Conservation (phyloP, 306 rosid genomes). For the Vigna reflexopilosa region DNA sequence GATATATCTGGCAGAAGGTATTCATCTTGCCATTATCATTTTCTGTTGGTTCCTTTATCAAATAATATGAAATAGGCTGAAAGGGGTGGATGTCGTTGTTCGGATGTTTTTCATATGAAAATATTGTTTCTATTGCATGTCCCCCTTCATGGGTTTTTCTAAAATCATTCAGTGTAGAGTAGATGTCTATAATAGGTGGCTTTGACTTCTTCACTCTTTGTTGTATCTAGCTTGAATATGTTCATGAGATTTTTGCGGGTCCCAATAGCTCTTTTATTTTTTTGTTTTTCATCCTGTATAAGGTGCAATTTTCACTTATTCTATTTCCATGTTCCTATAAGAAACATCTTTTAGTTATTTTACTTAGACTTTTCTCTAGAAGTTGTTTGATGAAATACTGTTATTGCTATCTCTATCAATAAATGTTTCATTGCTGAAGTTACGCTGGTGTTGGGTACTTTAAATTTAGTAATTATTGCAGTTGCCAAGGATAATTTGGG, state of each 20-base stretch:
- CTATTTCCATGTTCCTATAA: background rate
- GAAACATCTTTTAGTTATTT: background rate
- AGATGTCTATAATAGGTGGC: conserved; percentile 14
- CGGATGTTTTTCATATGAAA: conserved; percentile 16
- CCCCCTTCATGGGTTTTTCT: background rate
- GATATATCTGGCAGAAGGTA: conserved; percentile 97
- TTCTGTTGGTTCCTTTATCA: conserved; percentile 6
- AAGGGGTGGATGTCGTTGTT: conserved; percentile 10
- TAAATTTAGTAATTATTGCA: conserved; percentile 11
- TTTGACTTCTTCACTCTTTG: conserved; percentile 7
- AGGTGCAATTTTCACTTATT: conserved; percentile 3
- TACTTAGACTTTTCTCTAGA: background rate
- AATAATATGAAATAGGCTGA: conserved; percentile 30
- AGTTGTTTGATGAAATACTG: conserved; percentile 28
- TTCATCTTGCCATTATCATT: conserved; percentile 18
- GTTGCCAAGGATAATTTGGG: background rate
- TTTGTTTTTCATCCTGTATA: background rate
- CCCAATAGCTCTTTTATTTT: conserved; percentile 8
- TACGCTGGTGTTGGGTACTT: conserved; percentile 4
- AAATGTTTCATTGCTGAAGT: conserved; percentile 3
- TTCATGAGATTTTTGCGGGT: conserved; percentile 13
- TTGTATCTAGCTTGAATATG: conserved; percentile 20
- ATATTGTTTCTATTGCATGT: background rate
- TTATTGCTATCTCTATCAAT: conserved; percentile 3
- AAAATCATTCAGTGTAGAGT: conserved; percentile 20